phyloP scores from a whole-genome alignment of 192 early-diverging fungal species.

The Gonapodya prolifera region DNA sequence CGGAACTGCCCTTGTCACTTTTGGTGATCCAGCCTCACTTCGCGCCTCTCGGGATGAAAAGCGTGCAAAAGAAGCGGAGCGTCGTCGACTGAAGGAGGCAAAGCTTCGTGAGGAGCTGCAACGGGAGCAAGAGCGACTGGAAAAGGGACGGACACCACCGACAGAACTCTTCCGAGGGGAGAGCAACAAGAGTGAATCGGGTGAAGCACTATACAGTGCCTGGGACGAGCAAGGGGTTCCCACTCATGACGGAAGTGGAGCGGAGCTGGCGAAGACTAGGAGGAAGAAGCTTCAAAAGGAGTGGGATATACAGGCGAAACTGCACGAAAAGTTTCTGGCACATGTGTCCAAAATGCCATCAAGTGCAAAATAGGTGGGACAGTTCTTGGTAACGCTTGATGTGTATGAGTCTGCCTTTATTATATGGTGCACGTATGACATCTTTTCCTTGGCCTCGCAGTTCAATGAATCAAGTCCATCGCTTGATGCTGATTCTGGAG shows the following conservation, averaged over 20 bases:
- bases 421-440: no score
- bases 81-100: slow-evolving; percentile 18
- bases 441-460: no score
- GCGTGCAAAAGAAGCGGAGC: slow-evolving; percentile 32
- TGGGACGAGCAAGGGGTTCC: slow-evolving; percentile 83
- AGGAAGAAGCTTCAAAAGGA: slow-evolving; percentile 83
- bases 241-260: slow-evolving; percentile 66
- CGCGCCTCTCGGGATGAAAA: slow-evolving; percentile 36
- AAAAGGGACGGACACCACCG: slow-evolving; percentile 66
- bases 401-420: no score
- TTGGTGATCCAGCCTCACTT: slow-evolving; percentile 50
- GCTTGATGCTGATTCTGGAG: no score
- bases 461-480: no score
- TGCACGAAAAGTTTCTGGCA: slow-evolving; percentile 85
- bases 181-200: no score
- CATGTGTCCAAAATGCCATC: no score
- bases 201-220: slow-evolving; percentile 50
- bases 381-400: no score
- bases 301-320: slow-evolving; percentile 71
- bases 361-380: no score
- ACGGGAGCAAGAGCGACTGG: slow-evolving; percentile 49
- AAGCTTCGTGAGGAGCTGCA: slow-evolving; percentile 55
- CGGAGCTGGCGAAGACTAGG: slow-evolving; percentile 69
- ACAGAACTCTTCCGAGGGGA: no score
- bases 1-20: slow-evolving; percentile 83